These are phyloP conservation scores for Aquilaria malaccensis DNA, from an alignment of 345 rosid species.

Conservation along the genomic window DNA sequence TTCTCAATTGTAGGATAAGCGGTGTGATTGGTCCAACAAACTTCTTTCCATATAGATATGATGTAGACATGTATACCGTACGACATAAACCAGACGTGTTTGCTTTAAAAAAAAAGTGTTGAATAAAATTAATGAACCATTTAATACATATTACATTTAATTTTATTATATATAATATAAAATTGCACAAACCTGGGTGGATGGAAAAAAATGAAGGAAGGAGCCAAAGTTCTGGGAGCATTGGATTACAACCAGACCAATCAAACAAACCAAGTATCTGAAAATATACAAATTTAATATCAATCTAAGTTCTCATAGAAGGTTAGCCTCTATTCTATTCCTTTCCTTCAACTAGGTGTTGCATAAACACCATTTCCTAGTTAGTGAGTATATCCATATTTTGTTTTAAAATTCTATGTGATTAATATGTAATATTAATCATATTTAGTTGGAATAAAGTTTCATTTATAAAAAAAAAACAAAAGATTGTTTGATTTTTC, in stretches of 20 bases:
- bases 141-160: no score
- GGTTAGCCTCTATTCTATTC: no score
- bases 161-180: not conserved
- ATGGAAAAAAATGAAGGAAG: slow-evolving; percentile 42
- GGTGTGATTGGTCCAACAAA: slow-evolving; percentile 48
- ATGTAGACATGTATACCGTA: slow-evolving; percentile 55
- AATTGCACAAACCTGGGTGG: slow-evolving; percentile 37
- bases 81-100: slow-evolving; percentile 56
- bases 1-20: slow-evolving; percentile 34
- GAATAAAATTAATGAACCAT: no score
- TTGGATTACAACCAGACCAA: slow-evolving; percentile 57
- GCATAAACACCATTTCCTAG: no score
- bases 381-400: no score
- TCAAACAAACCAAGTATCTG: slow-evolving; percentile 36
- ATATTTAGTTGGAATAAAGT: no score
- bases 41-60: slow-evolving; percentile 48
- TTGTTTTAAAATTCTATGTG: no score
- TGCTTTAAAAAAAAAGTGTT: slow-evolving; percentile 9
- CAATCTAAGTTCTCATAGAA: no score
- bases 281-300: not conserved
- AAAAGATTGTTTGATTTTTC: no score
- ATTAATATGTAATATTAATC: no score
- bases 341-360: no score
- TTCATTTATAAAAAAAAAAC: no score
- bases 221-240: slow-evolving; percentile 69